Conservation (phyloP, 1,284 basidiomycete genomes). For the Sanguinoderma infundibulare region DNA sequence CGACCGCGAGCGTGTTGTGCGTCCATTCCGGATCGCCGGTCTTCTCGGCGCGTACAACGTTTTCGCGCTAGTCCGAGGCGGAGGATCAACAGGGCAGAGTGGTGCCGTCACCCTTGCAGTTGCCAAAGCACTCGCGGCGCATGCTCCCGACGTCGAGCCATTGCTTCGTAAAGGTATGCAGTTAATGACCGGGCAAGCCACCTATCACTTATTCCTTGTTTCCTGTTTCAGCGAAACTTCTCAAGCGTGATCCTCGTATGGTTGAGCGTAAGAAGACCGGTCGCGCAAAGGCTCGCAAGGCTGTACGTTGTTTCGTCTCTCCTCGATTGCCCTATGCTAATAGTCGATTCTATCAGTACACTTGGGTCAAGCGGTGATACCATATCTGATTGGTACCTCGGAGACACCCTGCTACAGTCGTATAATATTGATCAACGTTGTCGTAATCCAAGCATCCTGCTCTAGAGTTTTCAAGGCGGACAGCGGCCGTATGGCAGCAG, state of each 20-base stretch:
- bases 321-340: neutral
- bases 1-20: constrained; percentile 82
- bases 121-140: constrained; percentile 79
- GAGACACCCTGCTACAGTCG: constrained; percentile 10
- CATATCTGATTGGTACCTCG: neutral
- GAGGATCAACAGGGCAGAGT: constrained; percentile 89
- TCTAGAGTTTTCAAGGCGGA: neutral
- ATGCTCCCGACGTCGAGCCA: constrained; percentile 66
- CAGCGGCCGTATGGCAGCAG: too few species aligned
- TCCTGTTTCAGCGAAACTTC: constrained; percentile 70
- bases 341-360: constrained; percentile 56
- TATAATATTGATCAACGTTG: constrained; percentile 18
- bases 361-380: constrained; percentile 93
- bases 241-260: constrained; percentile 94
- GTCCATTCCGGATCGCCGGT: constrained; percentile 85
- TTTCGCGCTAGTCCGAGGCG: constrained; percentile 87
- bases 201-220: neutral
- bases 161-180: constrained; percentile 74
- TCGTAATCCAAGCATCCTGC: constrained; percentile 17
- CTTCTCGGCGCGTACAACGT: constrained; percentile 93
- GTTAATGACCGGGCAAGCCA: neutral
- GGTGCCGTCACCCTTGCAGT: constrained; percentile 89
- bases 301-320: constrained; percentile 55
- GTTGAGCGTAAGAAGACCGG: constrained; percentile 98
- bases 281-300: constrained; percentile 89